phyloP scores from a whole-genome alignment of 352 stramenopile species.

The Globisporangium barbulae region DNA sequence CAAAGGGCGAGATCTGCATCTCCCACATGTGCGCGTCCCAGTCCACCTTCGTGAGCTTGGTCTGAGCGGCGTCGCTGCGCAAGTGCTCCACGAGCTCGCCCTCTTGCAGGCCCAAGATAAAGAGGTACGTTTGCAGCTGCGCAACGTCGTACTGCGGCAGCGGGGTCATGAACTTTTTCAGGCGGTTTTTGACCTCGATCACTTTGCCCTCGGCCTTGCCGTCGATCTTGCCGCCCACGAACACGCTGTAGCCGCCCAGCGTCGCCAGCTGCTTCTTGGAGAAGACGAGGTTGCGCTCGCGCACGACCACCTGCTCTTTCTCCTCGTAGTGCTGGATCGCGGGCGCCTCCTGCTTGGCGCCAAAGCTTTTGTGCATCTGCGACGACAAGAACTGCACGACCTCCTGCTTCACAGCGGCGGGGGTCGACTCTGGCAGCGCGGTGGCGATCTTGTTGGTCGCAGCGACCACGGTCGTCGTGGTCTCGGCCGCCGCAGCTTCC shows the following conservation, averaged over 20 bases:
- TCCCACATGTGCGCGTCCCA: conserved; percentile 72
- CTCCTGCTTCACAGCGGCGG: conserved; percentile 46
- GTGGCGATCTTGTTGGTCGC: conserved; percentile 43
- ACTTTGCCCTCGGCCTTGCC: conserved; percentile 71
- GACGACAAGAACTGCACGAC: conserved; percentile 75
- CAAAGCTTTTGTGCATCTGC: conserved; percentile 80
- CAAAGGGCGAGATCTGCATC: conserved; percentile 55
- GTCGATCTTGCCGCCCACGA: conserved; percentile 85
- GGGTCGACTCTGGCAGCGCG: conserved; percentile 46
- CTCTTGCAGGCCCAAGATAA: conserved; percentile 58
- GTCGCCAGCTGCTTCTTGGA: conserved; percentile 63
- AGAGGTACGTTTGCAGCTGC: conserved; percentile 85
- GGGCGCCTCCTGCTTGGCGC: conserved; percentile 51
- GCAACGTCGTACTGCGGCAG: conserved; percentile 79
- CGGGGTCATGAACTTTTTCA: conserved; percentile 64
- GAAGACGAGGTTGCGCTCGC: conserved; percentile 74
- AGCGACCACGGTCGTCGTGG: conserved; percentile 34
- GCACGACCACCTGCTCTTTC: conserved; percentile 48
- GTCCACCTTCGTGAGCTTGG: conserved; percentile 63
- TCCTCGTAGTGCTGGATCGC: conserved; percentile 72
- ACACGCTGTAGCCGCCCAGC: conserved; percentile 44
- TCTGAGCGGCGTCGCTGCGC: conserved; percentile 45
- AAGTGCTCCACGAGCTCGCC: conserved; percentile 84
- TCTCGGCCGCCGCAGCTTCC: conserved; percentile 48
- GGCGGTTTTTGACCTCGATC: conserved; percentile 84